Percentiles rank a stretch among this genome's conserved stretches.
phyloP scores from a whole-genome alignment of 805 yeast genomes.

The Metschnikowia baotianmanensis region DNA sequence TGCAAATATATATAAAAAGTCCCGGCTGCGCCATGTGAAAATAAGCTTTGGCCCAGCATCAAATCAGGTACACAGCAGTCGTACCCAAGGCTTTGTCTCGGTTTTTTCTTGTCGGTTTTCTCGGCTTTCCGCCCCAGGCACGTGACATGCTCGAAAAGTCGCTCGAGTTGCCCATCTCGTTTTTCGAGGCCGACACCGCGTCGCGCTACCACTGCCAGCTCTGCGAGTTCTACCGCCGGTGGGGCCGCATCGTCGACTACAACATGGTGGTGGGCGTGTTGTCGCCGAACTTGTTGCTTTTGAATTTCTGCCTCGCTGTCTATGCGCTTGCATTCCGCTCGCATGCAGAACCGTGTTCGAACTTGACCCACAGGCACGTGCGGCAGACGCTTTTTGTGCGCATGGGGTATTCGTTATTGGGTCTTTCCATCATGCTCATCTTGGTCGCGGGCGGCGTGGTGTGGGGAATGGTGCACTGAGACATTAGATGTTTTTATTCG shows the following conservation, averaged over 20 bases:
- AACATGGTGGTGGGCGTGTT: slow-evolving; percentile 13
- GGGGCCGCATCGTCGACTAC: slow-evolving; percentile 14
- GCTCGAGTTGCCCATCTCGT: slow-evolving; percentile 10
- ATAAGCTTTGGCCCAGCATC: neutral
- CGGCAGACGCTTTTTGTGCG: slow-evolving; percentile 10
- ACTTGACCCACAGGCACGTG: slow-evolving; percentile 11
- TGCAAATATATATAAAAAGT: neutral
- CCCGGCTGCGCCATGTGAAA: neutral
- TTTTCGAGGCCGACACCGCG: slow-evolving; percentile 8
- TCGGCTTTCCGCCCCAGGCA: neutral
- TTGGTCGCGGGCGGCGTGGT: slow-evolving; percentile 7
- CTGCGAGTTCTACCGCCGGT: slow-evolving; percentile 10
- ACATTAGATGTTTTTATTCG: neutral
- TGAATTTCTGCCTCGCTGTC: slow-evolving; percentile 5
- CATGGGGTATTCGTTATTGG: slow-evolving; percentile 7
- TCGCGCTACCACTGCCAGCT: slow-evolving; percentile 10
- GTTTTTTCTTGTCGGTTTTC: neutral
- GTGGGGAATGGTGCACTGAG: slow-evolving; percentile 5
- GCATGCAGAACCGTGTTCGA: slow-evolving; percentile 11
- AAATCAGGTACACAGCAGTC: neutral
- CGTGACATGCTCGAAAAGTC: slow-evolving; percentile 5
- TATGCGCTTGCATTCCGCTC: slow-evolving; percentile 6
- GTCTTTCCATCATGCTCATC: slow-evolving; percentile 5
- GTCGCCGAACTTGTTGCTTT: slow-evolving; percentile 14
- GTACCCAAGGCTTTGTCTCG: neutral